Evolutionary conservation across 345 rosid species (phyloP), one percentile per base, ranked within the genome.

Genomic region (Aquilaria yunnanensis): DNA sequence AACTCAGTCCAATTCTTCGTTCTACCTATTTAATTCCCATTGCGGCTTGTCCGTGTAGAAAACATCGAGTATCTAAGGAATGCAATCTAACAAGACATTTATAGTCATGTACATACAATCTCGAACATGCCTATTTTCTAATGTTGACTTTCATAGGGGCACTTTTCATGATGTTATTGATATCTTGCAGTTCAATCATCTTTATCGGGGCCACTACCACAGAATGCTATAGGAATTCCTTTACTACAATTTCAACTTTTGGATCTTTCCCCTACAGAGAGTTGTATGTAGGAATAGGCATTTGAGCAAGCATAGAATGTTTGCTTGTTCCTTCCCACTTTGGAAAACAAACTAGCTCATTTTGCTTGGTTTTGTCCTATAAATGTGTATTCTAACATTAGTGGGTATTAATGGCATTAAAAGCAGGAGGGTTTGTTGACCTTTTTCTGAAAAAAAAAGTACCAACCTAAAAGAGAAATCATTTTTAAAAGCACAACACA

Each of bases 171-270:
- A 82, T 87, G 11, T 78, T 84, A 2, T 53, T 77, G 1, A 83
- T 88, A 49, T 83, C 91, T 2, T 75, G 56, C 48, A 92, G 32
- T 81, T 85, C 96, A 12, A 89, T 70, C 93, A 92, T 84, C 69
- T 87, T 84, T 31, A 43, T 75, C 47, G 10, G 23, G 58, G 2
- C 14, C 64, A 52, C 45, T 57, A 3, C 74, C 69, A 54, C 89
- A 84, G 50, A 72, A 71, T 50, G 63, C 80, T 45, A 48, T 71
- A 0, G 75, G 43, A 47, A 64, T n/a, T 31, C 66, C 70, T 32
- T 47, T 64, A 10, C 67, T 57, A 62, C 89, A 81, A 47, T 67
- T 83, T 30, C 79, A 64, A 55, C 67, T 64, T 52, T 1, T 32
- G 58, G 30, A 10, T 2, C 53, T 67, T 66, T 67, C 69, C 52